phyloP scores from a whole-genome alignment of 2,329 filamentous ascomycete species.

The Stagonosporopsis cucurbitacearum region DNA sequence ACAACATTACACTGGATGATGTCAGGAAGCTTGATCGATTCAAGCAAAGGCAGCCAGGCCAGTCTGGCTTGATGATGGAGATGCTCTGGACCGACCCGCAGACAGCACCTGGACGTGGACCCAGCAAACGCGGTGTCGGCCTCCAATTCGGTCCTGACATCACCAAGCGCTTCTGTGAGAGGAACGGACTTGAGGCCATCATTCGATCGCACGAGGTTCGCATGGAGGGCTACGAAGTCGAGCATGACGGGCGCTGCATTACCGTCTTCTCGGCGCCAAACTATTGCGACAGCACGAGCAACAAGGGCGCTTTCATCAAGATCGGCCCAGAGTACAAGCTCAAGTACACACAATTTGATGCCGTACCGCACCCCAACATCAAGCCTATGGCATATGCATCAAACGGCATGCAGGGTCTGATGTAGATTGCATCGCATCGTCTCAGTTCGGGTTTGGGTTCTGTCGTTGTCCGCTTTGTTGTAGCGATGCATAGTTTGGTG shows the following conservation, averaged over 20 bases:
- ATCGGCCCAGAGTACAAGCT: slow-evolving; percentile 91
- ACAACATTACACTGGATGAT: slow-evolving; percentile 89
- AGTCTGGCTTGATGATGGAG: slow-evolving; percentile 98
- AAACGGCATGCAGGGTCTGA: slow-evolving; percentile 78
- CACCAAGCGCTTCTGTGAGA: slow-evolving; percentile 95
- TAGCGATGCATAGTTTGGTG: slow-evolving; percentile 47
- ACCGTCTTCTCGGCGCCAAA: slow-evolving; percentile 98
- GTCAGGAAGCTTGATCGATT: slow-evolving; percentile 92
- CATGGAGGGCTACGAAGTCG: slow-evolving; percentile 99
- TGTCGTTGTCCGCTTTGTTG: slow-evolving; percentile 28
- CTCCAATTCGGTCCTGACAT: slow-evolving; percentile 97
- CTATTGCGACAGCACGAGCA: slow-evolving; percentile 98
- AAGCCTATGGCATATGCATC: slow-evolving; percentile 92
- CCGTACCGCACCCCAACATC: slow-evolving; percentile 93
- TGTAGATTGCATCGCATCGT: slow-evolving; percentile 55
- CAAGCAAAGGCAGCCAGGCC: slow-evolving; percentile 88
- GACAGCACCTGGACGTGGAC: slow-evolving; percentile 80
- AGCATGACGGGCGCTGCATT: slow-evolving; percentile 94
- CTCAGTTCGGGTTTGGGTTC: slow-evolving; percentile 9
- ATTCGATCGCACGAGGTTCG: slow-evolving; percentile 97
- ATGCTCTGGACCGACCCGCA: slow-evolving; percentile 99
- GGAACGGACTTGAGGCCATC: slow-evolving; percentile 90
- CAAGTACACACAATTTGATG: slow-evolving; percentile 90
- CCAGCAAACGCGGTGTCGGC: slow-evolving; percentile 95
- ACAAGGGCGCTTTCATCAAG: slow-evolving; percentile 98